Evolutionary conservation across 352 stramenopile genomes (phyloP), one percentile per base, ranked within the genome.

Genomic region (Pythium coloratum): DNA sequence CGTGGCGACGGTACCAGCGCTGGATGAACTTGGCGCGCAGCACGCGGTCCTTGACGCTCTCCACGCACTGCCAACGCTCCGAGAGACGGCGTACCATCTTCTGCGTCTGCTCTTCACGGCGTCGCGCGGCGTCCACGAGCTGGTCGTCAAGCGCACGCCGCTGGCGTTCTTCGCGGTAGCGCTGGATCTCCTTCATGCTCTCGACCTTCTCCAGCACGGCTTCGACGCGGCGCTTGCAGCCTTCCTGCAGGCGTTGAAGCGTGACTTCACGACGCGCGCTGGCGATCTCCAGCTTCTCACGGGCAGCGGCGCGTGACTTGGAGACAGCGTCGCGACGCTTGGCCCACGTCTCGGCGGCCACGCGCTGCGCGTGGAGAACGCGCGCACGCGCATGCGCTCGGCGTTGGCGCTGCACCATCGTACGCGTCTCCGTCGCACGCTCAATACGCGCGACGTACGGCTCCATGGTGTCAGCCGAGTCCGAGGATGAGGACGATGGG

Each of bases 11-110:
- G 60, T 82, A 89, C 86, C 86, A 92, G 18, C 80, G 80, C 76
- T 92, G 86, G 71, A 92, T 90, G 60, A 81, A 88, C 71, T 91
- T 92, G 62, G 64, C 78, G 24, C 80, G 61, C 53, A 73, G 75
- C 59, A 90, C 76, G 10, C 81, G 81, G 58, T 80, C 78, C 70
- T 90, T 89, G 20, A 90, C 76, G 60, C 64, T 81, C 68, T 88
- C 81, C 12, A 91, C 83, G 64, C 81, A 88, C 65, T 88, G 83
- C 83, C 83, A 90, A 57, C 82, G 82, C 65, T 73, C 56, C 34
- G 67, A 81, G 6, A 91, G 73, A 2, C 82, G 79, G 0, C 62
- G 69, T 44, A 88, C 76, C 60, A 83, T 81, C 33, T 73, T 69
- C 63, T 86, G 73, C 46, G 76, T 88, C 59, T 83, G 80, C 34